Base-by-base conservation (phyloP, 495 filamentous ascomycete species). In the Annulohypoxylon stygium region DNA sequence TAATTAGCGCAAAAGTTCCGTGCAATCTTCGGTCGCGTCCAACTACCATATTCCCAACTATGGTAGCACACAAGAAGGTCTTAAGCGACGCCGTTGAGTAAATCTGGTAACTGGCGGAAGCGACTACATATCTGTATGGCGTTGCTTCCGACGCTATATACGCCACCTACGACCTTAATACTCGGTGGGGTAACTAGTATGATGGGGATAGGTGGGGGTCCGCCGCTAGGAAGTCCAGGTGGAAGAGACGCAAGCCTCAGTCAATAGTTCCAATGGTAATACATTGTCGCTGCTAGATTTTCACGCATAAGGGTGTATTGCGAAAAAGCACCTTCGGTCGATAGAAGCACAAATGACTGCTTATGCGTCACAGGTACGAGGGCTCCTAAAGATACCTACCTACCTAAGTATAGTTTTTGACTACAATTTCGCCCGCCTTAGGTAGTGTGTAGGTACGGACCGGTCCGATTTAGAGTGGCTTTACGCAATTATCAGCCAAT, bases 71-170 rank as follows among this genome's bases (percentile, higher is more conserved):
- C 0, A 82, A 82, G 50, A 86, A 83, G 73, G 91, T 90, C 61
- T 80, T 82, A 0, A 80, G 75, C 2, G 83, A 85, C 1, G 86
- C 81, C 0, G 88, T 90, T 0, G 86, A 78, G 55, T 90, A 76
- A 4, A 92, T 90, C 16, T 87, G 83, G 33, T 85, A 86, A 1
- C 90, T 90, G 0, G 88, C 82, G 0, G 86, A 84, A 0, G 78
- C 77, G 4, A 87, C 89, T 12, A 3, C 30, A 6, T 30, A 90
- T 82, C 71, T 92, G 90, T 61, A 91, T 88, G 0, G 87, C 87
- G 66, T 85, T 85, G 74, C 81, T 82, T 14, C 90, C 90, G 16
- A 91, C 86, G 57, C 86, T 87, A 5, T 81, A 81, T 4, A 85
- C 83, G 76, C 71, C 69, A 75, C 73, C 65, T 26, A 20, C 26